Conservation (phyloP, 352 stramenopile species). For the Phytophthora kernoviae region DNA sequence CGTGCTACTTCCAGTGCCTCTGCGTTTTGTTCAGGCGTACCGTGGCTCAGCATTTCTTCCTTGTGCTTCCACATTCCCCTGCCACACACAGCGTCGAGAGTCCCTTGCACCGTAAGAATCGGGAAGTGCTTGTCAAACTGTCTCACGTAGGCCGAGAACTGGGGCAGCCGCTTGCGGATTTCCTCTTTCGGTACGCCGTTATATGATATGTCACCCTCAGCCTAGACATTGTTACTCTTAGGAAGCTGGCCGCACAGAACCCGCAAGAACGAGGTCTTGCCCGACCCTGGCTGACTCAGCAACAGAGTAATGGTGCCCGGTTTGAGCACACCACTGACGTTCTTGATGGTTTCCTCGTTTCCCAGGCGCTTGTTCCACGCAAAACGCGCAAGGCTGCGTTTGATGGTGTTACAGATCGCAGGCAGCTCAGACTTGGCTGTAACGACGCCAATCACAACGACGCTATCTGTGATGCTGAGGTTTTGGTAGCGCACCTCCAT, state of each 20-base stretch:
- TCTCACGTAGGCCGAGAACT: constrained; percentile 34
- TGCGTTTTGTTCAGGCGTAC: constrained; percentile 37
- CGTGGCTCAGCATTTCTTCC: constrained; percentile 40
- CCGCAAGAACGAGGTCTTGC: constrained; percentile 40
- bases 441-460: constrained; percentile 16
- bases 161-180: constrained; percentile 24
- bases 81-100: constrained; percentile 28
- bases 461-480: constrained; percentile 42
- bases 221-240: constrained; percentile 16
- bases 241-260: constrained; percentile 31
- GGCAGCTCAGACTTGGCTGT: constrained; percentile 35
- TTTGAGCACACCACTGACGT: constrained; percentile 25
- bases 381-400: constrained; percentile 23
- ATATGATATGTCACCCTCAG: constrained; percentile 34
- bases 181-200: constrained; percentile 29
- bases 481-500: constrained; percentile 65
- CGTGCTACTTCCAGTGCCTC: constrained; percentile 19
- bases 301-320: constrained; percentile 37
- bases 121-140: constrained; percentile 39
- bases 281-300: constrained; percentile 36
- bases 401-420: constrained; percentile 31
- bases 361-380: constrained; percentile 32
- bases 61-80: constrained; percentile 26
- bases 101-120: constrained; percentile 33
- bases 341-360: constrained; percentile 40